Evolutionary conservation across 2,329 filamentous ascomycete species (phyloP), one percentile per base, ranked within the genome.

Genomic region (Ascochyta fabae): DNA sequence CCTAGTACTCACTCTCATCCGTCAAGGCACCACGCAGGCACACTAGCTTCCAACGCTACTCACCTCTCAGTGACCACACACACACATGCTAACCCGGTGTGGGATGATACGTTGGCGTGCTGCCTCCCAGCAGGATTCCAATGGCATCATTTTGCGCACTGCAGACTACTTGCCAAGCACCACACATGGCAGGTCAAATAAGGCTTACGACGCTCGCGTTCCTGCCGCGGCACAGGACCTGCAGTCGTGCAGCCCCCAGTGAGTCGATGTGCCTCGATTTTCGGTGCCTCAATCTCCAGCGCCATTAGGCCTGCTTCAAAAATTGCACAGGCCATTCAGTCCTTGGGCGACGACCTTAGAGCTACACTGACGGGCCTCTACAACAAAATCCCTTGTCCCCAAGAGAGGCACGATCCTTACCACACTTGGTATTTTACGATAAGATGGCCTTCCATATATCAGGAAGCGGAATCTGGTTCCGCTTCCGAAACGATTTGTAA

Each of bases 151-250:
- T 10, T 8, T 10, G 10, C n/a, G 40, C 38, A 7, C 9, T 23
- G 42, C 42, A 46, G 38, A 22, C n/a, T 46, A 40, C 10, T 34
- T 26, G 49, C 49, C 49, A 46, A 52, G 49, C 10, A 35, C 42
- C 35, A 34, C 4, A 45, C 12, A 46, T 7, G 35, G 35, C 42
- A 46, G 35, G 42, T 41, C 27, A 27, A 15, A 19, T 13, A 35
- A 29, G 33, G 42, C 35, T 52, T 34, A 52, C 49, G 49, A 52
- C 35, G 35, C 49, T 41, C 23, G 22, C 22, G 34, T 15, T 35
- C 26, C 8, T 23, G n/a, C 34, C 12, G 27, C 15, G 15, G n/a
- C 33, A 16, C 40, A 40, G 41, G 19, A 16, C 12, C 38, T 48
- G 27, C 19, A 23, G 34, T 24, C 15, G 26, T 39, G 24, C 24